A percentile compares a stretch with the other conserved stretches of the same genome.
phyloP scores from a whole-genome alignment of 768 basidiomycete species.

The Russula ochroleuca region DNA sequence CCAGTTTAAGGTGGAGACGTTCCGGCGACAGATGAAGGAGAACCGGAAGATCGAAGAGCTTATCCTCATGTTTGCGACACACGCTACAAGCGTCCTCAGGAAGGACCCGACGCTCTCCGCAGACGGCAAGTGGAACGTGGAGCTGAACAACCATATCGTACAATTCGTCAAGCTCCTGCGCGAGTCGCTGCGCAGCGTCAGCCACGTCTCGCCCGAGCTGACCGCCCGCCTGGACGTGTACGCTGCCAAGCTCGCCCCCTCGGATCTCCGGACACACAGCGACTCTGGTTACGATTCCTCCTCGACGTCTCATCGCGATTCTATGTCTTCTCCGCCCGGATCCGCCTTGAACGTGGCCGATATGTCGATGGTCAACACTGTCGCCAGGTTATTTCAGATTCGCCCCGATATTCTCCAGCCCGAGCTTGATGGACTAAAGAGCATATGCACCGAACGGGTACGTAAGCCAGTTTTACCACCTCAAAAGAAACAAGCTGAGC shows the following conservation, averaged over 20 bases:
- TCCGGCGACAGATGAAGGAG: slow-evolving; percentile 89
- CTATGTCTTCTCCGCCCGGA: slow-evolving; percentile 39
- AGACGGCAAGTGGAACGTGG: slow-evolving; percentile 82
- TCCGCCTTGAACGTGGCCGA: slow-evolving; percentile 52
- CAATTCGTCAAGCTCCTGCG: slow-evolving; percentile 82
- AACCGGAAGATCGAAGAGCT: slow-evolving; percentile 97
- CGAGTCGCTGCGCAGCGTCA: slow-evolving; percentile 68
- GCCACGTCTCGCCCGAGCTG: slow-evolving; percentile 81
- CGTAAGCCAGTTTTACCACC: slow-evolving; percentile 13
- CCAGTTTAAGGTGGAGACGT: slow-evolving; percentile 78
- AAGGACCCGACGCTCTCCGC: slow-evolving; percentile 81
- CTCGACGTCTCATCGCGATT: slow-evolving; percentile 57
- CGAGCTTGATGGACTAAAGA: slow-evolving; percentile 65
- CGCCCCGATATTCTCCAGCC: slow-evolving; percentile 60
- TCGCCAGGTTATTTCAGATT: slow-evolving; percentile 71
- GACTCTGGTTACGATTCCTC: slow-evolving; percentile 67
- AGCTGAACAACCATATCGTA: slow-evolving; percentile 88
- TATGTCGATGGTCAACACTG: slow-evolving; percentile 70
- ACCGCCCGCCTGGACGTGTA: slow-evolving; percentile 79
- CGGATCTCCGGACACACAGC: slow-evolving; percentile 41
- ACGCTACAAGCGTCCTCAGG: slow-evolving; percentile 80
- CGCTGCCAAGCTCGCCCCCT: slow-evolving; percentile 69
- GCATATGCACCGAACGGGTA: slow-evolving; percentile 74
- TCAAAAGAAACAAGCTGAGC: slow-evolving; percentile 15
- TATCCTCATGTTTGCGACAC: slow-evolving; percentile 92